Conservation (phyloP, 2,329 filamentous ascomycete genomes). For the Alternaria conjuncta region DNA sequence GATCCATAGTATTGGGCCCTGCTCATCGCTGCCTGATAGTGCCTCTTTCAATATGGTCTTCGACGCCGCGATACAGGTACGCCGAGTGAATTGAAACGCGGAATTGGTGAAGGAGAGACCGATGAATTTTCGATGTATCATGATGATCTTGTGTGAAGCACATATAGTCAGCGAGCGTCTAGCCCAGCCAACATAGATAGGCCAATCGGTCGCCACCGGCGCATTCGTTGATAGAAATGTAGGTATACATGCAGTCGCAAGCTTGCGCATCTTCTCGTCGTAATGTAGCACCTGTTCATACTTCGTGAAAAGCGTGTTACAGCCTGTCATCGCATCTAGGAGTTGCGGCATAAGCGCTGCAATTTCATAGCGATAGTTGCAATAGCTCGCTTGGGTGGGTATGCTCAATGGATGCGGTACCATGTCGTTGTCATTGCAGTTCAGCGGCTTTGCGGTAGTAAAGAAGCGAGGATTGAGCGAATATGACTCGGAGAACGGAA, state of each 20-base stretch:
- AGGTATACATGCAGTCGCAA: conserved; percentile 45
- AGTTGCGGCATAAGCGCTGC: conserved; percentile 48
- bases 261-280: conserved; percentile 46
- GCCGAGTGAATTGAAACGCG: conserved; percentile 48
- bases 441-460: conserved; percentile 36
- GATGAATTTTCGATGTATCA: conserved; percentile 52
- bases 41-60: conserved; percentile 51
- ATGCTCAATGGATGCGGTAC: not conserved
- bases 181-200: conserved; percentile 48
- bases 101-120: conserved; percentile 48
- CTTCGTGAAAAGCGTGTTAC: conserved; percentile 50
- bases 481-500: conserved; percentile 50
- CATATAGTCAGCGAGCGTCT: conserved; percentile 47
- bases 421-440: conserved; percentile 45
- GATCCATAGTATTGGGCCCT: conserved; percentile 49
- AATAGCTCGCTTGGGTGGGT: conserved; percentile 46
- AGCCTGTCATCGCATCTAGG: conserved; percentile 42
- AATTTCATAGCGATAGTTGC: conserved; percentile 46
- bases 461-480: conserved; percentile 41
- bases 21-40: conserved; percentile 36
- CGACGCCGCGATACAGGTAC: conserved; percentile 50
- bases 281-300: conserved; percentile 51
- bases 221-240: conserved; percentile 40
- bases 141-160: conserved; percentile 51
- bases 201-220: conserved; percentile 42